Evolutionary conservation across 768 basidiomycete species (phyloP), one percentile per base, ranked within the genome.

Genomic region (Crucibulum laeve): DNA sequence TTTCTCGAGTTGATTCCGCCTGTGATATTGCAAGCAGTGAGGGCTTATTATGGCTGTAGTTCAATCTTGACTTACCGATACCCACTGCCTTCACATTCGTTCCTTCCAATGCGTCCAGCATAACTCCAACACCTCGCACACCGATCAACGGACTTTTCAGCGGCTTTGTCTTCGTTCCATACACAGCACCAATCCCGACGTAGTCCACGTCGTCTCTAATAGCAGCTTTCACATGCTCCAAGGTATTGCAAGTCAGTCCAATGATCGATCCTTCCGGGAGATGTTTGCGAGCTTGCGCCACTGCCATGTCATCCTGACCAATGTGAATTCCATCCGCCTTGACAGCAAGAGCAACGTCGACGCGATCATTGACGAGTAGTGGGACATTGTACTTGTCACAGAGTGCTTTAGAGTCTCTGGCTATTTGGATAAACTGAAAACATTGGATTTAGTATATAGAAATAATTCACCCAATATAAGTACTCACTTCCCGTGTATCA

Each of bases 1-100:
- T 94, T 97, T 0, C 69, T 71, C 1, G 79, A 74, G 50, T 91
- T 94, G 57, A 96, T 88, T 0, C 94, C 94, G 37, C 91, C 93
- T 94, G 51, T 2, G 42, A n/a, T 35, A 25, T 8, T 19, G 44
- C 17, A 39, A 37, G 10, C 23, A 39, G 11, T 17, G 11, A 38
- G 2, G 10, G 10, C 4, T 35, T 28, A 22, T 15, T 15, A 21
- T 7, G 7, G 13, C 13, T 13, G 14, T 36, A 19, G 11, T 18
- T 24, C 5, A 25, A 6, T 37, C n/a, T 15, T n/a, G 3, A 55
- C 75, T 33, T 56, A 93, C 93, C 94, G 41, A 97, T 97, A 5
- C 80, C 89, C 25, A 96, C 90, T 2, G 87, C 76, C 57, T 77
- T 82, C 42, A 92, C 65, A 4, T 64, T 48, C 4, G 79, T 81